These are phyloP conservation scores for Haplosporangium sp. DNA, from an alignment of 371 early-diverging fungal species.

Conservation along the genomic window DNA sequence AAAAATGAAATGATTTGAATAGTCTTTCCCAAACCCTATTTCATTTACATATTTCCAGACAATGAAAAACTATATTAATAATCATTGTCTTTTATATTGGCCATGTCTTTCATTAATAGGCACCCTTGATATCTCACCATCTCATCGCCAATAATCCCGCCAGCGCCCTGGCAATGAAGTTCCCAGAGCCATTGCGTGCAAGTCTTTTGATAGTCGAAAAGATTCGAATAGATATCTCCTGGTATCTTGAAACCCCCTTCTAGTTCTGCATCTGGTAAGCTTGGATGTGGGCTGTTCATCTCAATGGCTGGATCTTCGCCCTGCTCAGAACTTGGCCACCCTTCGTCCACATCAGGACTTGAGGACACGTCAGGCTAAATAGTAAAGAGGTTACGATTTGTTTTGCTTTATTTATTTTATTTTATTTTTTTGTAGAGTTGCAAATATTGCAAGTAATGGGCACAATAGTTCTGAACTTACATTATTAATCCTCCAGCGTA, in stretches of 20 bases:
- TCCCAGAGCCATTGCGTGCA: conserved; percentile 93
- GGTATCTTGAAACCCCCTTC: conserved; percentile 79
- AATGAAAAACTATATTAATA: neutral
- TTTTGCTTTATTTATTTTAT: neutral
- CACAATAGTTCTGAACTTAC: conserved; percentile 24
- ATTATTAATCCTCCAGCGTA: conserved; percentile 56
- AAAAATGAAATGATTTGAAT: conserved; percentile 93
- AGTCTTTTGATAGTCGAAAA: conserved; percentile 95
- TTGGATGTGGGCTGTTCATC: conserved; percentile 70
- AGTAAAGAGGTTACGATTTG: neutral
- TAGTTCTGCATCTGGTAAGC: conserved; percentile 68
- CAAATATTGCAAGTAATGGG: neutral
- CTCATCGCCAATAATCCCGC: conserved; percentile 98
- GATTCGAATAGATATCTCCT: conserved; percentile 83
- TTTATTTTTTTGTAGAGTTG: neutral
- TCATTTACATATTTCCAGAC: conserved; percentile 7
- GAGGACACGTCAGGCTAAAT: conserved; percentile 27
- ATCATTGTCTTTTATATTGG: neutral
- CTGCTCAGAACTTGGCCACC: conserved; percentile 40
- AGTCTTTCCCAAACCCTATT: conserved; percentile 96
- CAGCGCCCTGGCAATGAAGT: conserved; percentile 86
- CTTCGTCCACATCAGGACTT: conserved; percentile 31
- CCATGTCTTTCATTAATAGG: no score
- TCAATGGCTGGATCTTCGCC: conserved; percentile 62
- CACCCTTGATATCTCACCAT: conserved; percentile 69